phyloP scores from a whole-genome alignment of 148 eudicot species.

The Fagopyrum tataricum region DNA sequence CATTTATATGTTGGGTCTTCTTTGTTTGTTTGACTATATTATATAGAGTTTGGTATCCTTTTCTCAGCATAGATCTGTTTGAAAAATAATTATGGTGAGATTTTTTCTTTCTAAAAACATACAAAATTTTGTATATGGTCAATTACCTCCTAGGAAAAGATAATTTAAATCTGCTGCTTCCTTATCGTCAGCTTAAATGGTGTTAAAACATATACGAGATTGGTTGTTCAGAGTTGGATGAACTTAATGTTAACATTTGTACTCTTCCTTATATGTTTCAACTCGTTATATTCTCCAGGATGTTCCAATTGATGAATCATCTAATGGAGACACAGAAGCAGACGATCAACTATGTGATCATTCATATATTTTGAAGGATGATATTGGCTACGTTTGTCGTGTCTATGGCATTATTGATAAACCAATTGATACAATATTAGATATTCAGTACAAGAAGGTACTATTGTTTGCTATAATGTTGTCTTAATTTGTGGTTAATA shows the following conservation, averaged over 20 bases:
- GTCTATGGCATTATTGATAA: constrained; percentile 76
- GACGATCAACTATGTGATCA: constrained; percentile 83
- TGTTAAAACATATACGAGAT: background rate
- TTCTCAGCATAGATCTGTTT: background rate
- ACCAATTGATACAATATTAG: constrained; percentile 71
- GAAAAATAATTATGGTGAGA: background rate
- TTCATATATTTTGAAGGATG: constrained; percentile 77
- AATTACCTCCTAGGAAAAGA: too few relatives aligned
- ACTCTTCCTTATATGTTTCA: background rate
- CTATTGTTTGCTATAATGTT: background rate
- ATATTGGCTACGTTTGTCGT: constrained; percentile 89
- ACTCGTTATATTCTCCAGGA: constrained; percentile 38
- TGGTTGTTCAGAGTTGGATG: background rate
- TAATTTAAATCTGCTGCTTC: too few relatives aligned
- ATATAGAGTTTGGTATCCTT: background rate
- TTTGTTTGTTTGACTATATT: background rate
- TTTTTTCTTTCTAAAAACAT: background rate
- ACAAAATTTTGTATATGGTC: too few relatives aligned
- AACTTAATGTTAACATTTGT: background rate
- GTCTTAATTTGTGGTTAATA: background rate
- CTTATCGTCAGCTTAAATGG: background rate
- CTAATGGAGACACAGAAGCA: constrained; percentile 34
- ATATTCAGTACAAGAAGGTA: constrained; percentile 67
- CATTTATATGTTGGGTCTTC: background rate
- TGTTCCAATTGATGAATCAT: constrained; percentile 30